Evolutionary conservation across 805 yeast genomes (phyloP).

Genomic region (Kockiozyma suomiensis): DNA sequence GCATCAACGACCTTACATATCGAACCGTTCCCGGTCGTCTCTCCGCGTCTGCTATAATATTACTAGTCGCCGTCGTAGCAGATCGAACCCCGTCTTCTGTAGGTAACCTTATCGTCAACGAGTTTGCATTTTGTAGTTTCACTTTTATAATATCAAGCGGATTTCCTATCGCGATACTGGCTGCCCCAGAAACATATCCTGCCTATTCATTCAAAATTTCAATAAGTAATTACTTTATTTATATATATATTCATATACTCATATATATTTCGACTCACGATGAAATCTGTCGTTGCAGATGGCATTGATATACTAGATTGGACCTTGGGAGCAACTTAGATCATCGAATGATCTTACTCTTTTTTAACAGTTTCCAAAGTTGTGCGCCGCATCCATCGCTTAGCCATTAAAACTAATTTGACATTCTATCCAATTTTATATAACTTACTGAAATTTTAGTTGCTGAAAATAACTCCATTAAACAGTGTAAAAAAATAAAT

Average conservation of each 20-base stretch:
- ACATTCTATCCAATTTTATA: no score
- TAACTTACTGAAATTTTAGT: no score
- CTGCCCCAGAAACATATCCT: constrained; percentile 37
- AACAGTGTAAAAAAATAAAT: no score
- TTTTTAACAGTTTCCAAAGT: no score
- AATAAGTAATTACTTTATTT: neutral
- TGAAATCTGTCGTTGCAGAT: constrained; percentile 14
- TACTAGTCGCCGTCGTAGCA: neutral
- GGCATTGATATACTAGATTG: constrained; percentile 6
- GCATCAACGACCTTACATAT: constrained; percentile 14
- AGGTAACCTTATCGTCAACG: no score
- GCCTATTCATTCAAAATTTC: constrained; percentile 31
- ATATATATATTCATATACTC: neutral
- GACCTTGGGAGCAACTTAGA: no score
- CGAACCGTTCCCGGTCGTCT: neutral
- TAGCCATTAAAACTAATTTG: no score
- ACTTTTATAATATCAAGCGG: constrained; percentile 38
- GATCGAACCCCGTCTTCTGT: no score
- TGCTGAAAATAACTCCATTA: no score
- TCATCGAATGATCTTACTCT: no score
- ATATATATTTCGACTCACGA: constrained; percentile 16
- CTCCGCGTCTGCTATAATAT: neutral
- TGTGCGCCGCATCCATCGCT: no score
- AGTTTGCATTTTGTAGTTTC: constrained; percentile 28
- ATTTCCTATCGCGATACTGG: constrained; percentile 37